Base-by-base conservation (phyloP, 495 filamentous ascomycete species). In the Podospora anserina region DNA sequence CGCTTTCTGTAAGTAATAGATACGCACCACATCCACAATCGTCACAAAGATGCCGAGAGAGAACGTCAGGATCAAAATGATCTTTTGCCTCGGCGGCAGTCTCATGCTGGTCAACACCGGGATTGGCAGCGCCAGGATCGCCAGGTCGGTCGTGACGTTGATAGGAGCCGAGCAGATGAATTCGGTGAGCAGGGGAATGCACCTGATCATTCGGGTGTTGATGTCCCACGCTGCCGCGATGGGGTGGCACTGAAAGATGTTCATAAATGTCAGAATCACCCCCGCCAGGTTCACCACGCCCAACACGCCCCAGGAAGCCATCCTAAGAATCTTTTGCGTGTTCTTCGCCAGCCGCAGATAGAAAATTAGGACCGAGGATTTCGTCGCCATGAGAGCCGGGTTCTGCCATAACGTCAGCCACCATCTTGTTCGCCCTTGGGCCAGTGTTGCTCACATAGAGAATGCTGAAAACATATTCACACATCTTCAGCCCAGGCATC, bases 301-400 rank as follows among this genome's bases (percentile, higher is more conserved):
- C 5, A 96, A 78, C 2, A 91, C 91, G 19, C 81, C 82, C 80
- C 91, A 90, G 26, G 90, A 92, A 2, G 87, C 84, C 79, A 87
- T 86, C 70, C 88, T 85, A 72, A 93, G 88, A 34, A 92, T 79
- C 69, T 75, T 77, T 70, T 89, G 88, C 56, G 93, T 89, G 39
- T 88, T 88, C 71, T 87, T 89, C 6, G 92, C 89, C 63, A 97
- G 80, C 39, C 90, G 88, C 32, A 96, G 84, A 80, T 92, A 97
- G 76, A 96, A 97, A 67, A 94, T 79, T 62, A 97, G 85, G 70
- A 98, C 92, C n/a, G 92, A 94, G 4, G 92, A 92, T 79, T 97
- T 98, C 61, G 92, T 89, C 1, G 88, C 86, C 89, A 92, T 92
- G 65, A 97, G 84, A 4, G 92, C 90, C 15, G 94, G 93, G 75